Base-by-base conservation (phyloP, 345 rosid genomes). In the Cardamine chenopodiifolia region DNA sequence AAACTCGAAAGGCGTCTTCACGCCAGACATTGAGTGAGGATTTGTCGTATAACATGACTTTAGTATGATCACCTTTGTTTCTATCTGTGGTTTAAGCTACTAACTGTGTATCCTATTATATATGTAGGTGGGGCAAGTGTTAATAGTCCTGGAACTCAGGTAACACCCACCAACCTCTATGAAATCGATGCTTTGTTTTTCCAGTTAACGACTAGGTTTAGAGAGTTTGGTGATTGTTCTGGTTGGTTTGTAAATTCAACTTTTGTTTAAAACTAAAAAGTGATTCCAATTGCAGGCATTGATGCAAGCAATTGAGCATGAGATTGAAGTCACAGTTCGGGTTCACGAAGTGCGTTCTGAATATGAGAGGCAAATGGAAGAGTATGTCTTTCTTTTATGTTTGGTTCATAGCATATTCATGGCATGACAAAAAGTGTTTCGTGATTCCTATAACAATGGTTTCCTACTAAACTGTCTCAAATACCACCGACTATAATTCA, bases 301-400 rank as follows among this genome's bases (percentile, higher is more conserved):
- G 74, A 88, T 92, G 91, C 92, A 85, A 78, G 80, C 89, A 44
- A 86, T 95, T 82, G 99, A 92, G 83, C 97, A 95, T 80, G 99
- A 95, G 68, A 91, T 92, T 73, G 99, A 95, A 87, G 90, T 95
- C 73, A 90, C 85, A 42, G 85, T 95, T 7, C 86, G 91, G 62
- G 94, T 95, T 28, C 91, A 90, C 70, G 99, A 92, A 89, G 99
- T 92, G 44, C 97, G 99, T 23, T 74, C 91, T 52, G 96, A 86
- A 69, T 90, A 95, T 68, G 98, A 87, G 73, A 90, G 90, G 67
- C 98, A 92, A 82, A 83, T 90, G 83, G 90, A 95, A 85, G 99
- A 87, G 98, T 95, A 82, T 85, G 99, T 84, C 62, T 73, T 25
- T 11, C 42, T 1, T 66, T 63, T 45, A 39, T 73, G 49, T 40